A percentile compares a stretch with the other conserved stretches of the same genome.
Conservation (phyloP, 2,329 filamentous ascomycete genomes). For the Metarhizium anisopliae region DNA sequence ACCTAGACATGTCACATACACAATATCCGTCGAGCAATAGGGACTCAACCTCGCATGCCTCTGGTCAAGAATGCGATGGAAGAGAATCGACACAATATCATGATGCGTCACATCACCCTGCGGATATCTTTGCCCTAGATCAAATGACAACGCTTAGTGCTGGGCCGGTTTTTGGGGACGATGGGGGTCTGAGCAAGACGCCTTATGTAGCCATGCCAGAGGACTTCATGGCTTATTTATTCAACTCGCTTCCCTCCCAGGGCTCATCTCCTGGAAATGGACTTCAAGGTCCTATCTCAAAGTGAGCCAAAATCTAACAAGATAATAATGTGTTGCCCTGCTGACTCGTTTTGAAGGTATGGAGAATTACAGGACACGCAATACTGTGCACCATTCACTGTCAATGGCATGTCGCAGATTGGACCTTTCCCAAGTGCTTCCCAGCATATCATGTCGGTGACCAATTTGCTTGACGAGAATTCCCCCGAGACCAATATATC, state of each 20-base stretch:
- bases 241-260: conserved; percentile 41
- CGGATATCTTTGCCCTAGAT: conserved; percentile 52
- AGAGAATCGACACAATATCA: conserved; percentile 32
- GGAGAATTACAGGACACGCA: conserved; percentile 37
- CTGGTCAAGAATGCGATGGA: conserved; percentile 27
- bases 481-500: conserved; percentile 74
- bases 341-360: conserved; percentile 35
- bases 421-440: conserved; percentile 52
- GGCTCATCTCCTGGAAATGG: conserved; percentile 18
- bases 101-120: conserved; percentile 34
- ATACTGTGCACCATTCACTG: conserved; percentile 36
- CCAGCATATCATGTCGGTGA: conserved; percentile 83
- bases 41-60: conserved; percentile 20
- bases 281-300: conserved; percentile 35
- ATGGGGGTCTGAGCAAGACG: conserved; percentile 70
- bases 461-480: conserved; percentile 71
- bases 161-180: conserved; percentile 80
- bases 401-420: conserved; percentile 35
- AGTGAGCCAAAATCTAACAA: background rate
- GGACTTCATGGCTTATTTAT: conserved; percentile 78
- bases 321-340: background rate
- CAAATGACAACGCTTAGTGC: conserved; percentile 57
- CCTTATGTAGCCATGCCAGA: conserved; percentile 77
- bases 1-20: conserved; percentile 54
- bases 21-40: conserved; percentile 35